phyloP scores from a whole-genome alignment of 305 asterid species.

The Solanum aculeatissimum region DNA sequence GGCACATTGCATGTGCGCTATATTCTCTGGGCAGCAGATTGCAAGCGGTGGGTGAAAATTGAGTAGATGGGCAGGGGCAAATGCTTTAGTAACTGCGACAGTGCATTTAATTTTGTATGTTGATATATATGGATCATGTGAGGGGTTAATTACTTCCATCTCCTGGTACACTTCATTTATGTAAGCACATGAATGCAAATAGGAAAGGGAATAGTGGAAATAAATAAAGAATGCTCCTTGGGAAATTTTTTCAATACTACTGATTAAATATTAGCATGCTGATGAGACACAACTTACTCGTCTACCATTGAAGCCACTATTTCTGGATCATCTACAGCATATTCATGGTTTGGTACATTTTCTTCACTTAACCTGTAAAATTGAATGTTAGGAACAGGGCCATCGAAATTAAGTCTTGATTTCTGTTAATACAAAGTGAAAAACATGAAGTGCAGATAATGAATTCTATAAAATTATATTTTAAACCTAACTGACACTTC shows the following conservation, averaged over 20 bases:
- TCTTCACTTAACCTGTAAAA: constrained; percentile 30
- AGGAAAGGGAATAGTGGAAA: neutral
- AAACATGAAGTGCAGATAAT: neutral
- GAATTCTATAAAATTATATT: neutral
- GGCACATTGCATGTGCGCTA: constrained; percentile 4
- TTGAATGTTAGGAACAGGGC: neutral
- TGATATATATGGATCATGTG: constrained; percentile 39
- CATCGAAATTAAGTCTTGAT: neutral
- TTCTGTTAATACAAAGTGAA: neutral
- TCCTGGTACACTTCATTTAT: constrained; percentile 26
- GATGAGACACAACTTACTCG: constrained; percentile 28
- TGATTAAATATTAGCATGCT: neutral
- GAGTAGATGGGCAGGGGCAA: constrained; percentile 17
- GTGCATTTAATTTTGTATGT: neutral
- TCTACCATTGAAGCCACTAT: constrained; percentile 53
- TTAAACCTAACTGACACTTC: neutral
- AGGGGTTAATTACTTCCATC: constrained; percentile 5
- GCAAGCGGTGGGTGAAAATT: neutral
- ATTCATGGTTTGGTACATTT: constrained; percentile 21
- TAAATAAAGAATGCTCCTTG: neutral
- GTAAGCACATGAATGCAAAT: constrained; percentile 26
- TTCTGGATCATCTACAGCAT: constrained; percentile 69
- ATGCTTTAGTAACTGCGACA: constrained; percentile 1
- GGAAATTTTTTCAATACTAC: neutral
- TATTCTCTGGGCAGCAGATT: neutral